Conservation (phyloP, 2,329 filamentous ascomycete genomes). For the Aspergillus latus region DNA sequence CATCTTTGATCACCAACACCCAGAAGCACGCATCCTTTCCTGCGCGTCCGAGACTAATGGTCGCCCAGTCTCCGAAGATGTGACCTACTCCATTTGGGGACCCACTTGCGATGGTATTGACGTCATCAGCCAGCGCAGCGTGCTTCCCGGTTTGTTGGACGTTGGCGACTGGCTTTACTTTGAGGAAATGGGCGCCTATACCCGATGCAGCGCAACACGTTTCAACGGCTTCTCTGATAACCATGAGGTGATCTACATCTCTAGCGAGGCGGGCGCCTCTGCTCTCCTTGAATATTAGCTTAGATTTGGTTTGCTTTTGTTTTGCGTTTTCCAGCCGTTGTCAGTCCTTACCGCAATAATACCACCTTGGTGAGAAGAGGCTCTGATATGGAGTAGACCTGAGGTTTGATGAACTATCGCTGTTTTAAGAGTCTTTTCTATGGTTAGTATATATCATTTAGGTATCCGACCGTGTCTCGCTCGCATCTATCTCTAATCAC, state of each 20-base stretch:
- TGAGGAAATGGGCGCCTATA: constrained; percentile 98
- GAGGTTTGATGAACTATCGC: background rate
- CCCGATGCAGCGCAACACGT: constrained; percentile 92
- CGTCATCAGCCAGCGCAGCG: constrained; percentile 80
- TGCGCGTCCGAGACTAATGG: constrained; percentile 54
- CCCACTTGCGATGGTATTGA: constrained; percentile 98
- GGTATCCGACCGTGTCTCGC: too few species aligned
- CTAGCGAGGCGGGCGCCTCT: constrained; percentile 82
- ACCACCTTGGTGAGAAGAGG: background rate
- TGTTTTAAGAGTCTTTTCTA: background rate
- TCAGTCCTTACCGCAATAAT: background rate
- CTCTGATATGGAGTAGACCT: constrained; percentile 3
- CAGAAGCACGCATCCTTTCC: constrained; percentile 76
- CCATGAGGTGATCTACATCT: constrained; percentile 92
- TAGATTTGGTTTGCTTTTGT: constrained; percentile 7
- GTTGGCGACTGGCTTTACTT: constrained; percentile 99
- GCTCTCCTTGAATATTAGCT: constrained; percentile 62
- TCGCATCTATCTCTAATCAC: constrained; percentile 5
- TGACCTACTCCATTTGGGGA: constrained; percentile 96
- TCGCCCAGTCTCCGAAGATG: constrained; percentile 45
- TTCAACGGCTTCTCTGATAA: constrained; percentile 97
- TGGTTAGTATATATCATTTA: background rate
- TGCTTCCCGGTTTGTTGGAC: constrained; percentile 73
- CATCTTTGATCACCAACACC: constrained; percentile 98
- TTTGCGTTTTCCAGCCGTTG: background rate